phyloP scores from a whole-genome alignment of 2,329 filamentous ascomycete species.

The Diatrype stigma region DNA sequence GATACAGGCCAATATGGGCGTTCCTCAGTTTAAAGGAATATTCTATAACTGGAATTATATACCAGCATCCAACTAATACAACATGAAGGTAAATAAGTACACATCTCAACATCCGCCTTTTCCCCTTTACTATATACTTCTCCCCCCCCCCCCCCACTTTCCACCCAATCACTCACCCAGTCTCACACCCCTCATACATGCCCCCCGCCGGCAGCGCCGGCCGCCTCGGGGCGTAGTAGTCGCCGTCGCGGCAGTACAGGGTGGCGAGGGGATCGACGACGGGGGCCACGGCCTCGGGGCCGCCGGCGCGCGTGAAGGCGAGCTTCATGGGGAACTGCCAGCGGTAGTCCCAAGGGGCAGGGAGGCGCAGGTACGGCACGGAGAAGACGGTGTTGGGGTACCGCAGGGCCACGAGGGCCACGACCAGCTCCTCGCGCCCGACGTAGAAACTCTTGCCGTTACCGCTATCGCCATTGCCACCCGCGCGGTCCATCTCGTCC shows the following conservation, averaged over 20 bases:
- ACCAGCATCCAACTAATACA: no score
- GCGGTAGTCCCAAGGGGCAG: constrained; percentile 8
- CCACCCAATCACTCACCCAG: no score
- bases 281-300: constrained; percentile 10
- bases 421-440: constrained; percentile 15
- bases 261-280: constrained; percentile 12
- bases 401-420: constrained; percentile 12
- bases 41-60: no score
- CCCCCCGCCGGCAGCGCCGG: constrained; percentile 6
- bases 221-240: constrained; percentile 5
- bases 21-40: no score
- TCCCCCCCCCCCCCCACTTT: no score
- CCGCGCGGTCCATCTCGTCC: constrained; percentile 12
- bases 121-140: no score
- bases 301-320: constrained; percentile 11
- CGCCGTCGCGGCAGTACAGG: constrained; percentile 6
- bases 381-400: constrained; percentile 16
- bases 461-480: constrained; percentile 8
- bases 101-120: no score
- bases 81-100: no score
- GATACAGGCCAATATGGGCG: no score
- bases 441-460: constrained; percentile 5
- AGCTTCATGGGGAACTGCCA: constrained; percentile 15
- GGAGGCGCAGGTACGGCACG: constrained; percentile 13
- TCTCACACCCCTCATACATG: constrained; percentile 4